phyloP scores from a whole-genome alignment of 352 stramenopile species.

The Plasmopara viticola region DNA sequence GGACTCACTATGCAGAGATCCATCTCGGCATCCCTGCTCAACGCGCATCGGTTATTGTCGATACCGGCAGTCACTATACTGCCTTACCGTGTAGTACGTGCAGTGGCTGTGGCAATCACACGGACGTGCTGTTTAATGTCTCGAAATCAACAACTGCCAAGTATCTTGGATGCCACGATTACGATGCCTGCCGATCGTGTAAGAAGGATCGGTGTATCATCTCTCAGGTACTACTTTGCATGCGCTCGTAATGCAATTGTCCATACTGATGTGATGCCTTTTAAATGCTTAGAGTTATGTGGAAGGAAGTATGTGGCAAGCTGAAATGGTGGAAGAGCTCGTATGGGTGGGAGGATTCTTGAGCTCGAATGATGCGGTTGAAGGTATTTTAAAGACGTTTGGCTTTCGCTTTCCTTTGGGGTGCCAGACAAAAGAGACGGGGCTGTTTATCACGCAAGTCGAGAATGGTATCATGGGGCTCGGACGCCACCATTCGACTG shows the following conservation, averaged over 20 bases:
- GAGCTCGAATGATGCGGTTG: constrained; percentile 29
- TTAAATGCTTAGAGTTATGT: constrained; percentile 57
- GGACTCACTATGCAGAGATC: constrained; percentile 80
- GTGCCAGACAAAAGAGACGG: constrained; percentile 79
- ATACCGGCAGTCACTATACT: constrained; percentile 78
- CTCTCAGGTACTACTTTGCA: constrained; percentile 31
- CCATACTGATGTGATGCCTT: neutral
- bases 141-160: constrained; percentile 70
- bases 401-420: constrained; percentile 72
- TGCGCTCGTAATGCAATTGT: neutral
- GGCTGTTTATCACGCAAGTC: constrained; percentile 80
- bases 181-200: constrained; percentile 46
- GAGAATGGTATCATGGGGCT: constrained; percentile 89
- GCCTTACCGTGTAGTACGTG: constrained; percentile 70
- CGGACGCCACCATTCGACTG: constrained; percentile 48
- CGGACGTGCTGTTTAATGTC: constrained; percentile 66
- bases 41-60: constrained; percentile 78
- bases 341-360: constrained; percentile 72
- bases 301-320: constrained; percentile 85
- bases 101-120: constrained; percentile 60
- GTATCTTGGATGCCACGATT: constrained; percentile 56
- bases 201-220: constrained; percentile 63
- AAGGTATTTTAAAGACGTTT: constrained; percentile 51
- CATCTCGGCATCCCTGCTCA: constrained; percentile 75
- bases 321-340: constrained; percentile 70